phyloP scores from a whole-genome alignment of 306 rosid species.

The Ziziphus jujuba region DNA sequence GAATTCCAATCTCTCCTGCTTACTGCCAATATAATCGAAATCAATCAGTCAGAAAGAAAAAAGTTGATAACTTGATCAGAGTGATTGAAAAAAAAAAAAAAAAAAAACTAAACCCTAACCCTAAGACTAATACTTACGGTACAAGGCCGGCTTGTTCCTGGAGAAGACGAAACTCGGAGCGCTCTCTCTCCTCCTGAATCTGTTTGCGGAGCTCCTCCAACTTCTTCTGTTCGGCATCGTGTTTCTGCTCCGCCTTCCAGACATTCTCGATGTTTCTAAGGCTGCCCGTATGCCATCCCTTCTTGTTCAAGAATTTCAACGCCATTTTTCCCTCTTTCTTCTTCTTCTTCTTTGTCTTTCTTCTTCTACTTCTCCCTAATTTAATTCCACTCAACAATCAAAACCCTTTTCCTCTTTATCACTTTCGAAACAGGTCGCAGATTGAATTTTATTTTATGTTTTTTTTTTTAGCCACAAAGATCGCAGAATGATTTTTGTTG shows the following conservation, averaged over 20 bases:
- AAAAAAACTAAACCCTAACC: slow-evolving; percentile 23
- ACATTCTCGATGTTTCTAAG: slow-evolving; percentile 91
- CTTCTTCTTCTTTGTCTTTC: neutral
- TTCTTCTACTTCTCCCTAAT: neutral
- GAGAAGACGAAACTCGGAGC: slow-evolving; percentile 84
- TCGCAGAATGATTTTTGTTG: no score
- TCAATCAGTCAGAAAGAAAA: neutral
- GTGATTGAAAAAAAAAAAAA: no score
- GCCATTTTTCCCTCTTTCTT: slow-evolving; percentile 52
- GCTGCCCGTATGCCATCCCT: slow-evolving; percentile 99
- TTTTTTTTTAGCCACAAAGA: no score
- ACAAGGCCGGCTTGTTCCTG: slow-evolving; percentile 95
- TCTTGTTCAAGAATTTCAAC: slow-evolving; percentile 91
- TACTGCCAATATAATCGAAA: slow-evolving; percentile 54
- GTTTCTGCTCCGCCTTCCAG: slow-evolving; percentile 99
- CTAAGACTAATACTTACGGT: slow-evolving; percentile 50
- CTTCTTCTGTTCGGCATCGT: slow-evolving; percentile 80
- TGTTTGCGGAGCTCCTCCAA: slow-evolving; percentile 92
- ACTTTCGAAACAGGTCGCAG: no score
- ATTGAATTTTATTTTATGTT: no score
- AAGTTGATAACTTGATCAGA: neutral
- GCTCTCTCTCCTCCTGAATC: slow-evolving; percentile 83
- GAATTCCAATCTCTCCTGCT: slow-evolving; percentile 89
- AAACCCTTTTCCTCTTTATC: neutral
- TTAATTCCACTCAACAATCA: no score